phyloP scores from a whole-genome alignment of 768 basidiomycete species.

The Lepiota brunneoincarnata region DNA sequence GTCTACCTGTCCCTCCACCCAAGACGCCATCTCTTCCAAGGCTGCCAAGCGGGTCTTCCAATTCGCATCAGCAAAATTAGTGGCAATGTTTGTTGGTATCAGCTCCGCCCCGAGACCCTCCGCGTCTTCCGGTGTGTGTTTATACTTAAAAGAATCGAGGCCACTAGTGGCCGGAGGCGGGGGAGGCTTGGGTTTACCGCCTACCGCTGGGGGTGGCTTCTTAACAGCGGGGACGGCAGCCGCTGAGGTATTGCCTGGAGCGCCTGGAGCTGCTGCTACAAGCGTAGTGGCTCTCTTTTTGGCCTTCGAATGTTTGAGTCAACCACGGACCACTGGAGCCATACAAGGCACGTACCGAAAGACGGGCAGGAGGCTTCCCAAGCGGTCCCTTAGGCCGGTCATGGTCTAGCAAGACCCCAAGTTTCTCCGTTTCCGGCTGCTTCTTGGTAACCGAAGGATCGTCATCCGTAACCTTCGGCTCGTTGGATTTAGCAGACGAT shows the following conservation, averaged over 20 bases:
- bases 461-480: conserved; percentile 25
- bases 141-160: conserved; percentile 88
- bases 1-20: conserved; percentile 70
- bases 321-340: not conserved
- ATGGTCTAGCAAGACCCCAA: not conserved
- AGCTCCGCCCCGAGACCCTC: conserved; percentile 71
- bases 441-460: conserved; percentile 38
- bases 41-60: conserved; percentile 93
- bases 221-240: conserved; percentile 24
- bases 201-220: conserved; percentile 32
- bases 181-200: conserved; percentile 38
- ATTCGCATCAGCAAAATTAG: conserved; percentile 79
- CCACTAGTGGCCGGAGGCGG: conserved; percentile 47
- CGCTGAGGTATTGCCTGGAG: conserved; percentile 42
- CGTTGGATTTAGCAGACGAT: conserved; percentile 14
- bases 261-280: conserved; percentile 30
- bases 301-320: conserved; percentile 23
- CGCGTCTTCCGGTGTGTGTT: conserved; percentile 89
- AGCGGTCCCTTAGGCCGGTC: conserved; percentile 40
- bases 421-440: conserved; percentile 27
- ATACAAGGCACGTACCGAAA: conserved; percentile 14
- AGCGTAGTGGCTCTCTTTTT: conserved; percentile 46
- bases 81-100: conserved; percentile 68
- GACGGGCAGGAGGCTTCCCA: conserved; percentile 50
- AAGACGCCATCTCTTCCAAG: conserved; percentile 79